Conservation (phyloP, 345 rosid species). For the Sisymbrium altissimum region DNA sequence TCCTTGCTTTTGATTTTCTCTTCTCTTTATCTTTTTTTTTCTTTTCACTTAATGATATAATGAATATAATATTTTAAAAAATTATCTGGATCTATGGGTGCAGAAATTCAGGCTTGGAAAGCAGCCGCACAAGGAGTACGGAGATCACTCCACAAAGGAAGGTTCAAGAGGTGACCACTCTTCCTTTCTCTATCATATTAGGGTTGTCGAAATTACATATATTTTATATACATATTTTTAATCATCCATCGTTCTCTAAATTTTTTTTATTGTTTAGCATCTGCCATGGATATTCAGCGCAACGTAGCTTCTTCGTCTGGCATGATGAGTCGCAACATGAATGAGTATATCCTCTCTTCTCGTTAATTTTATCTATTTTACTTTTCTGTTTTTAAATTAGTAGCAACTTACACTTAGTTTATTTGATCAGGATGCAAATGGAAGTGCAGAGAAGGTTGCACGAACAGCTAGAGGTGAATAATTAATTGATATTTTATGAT, state of each 20-base stretch:
- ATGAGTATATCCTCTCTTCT: slow-evolving; percentile 46
- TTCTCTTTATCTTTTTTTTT: slow-evolving; percentile 29
- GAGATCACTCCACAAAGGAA: slow-evolving; percentile 92
- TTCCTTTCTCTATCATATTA: slow-evolving; percentile 24
- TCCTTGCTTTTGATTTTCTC: slow-evolving; percentile 10
- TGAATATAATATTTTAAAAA: not conserved
- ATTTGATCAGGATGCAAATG: slow-evolving; percentile 94
- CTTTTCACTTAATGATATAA: slow-evolving; percentile 8
- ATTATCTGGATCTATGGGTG: slow-evolving; percentile 8
- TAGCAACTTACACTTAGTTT: slow-evolving; percentile 47
- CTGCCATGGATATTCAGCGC: slow-evolving; percentile 84
- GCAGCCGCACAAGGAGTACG: slow-evolving; percentile 98
- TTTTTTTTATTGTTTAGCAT: slow-evolving; percentile 36
- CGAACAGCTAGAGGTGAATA: slow-evolving; percentile 88
- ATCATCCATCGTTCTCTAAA: not conserved
- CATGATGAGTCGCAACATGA: slow-evolving; percentile 88
- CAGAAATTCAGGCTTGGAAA: slow-evolving; percentile 99
- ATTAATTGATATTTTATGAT: not conserved
- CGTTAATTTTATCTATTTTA: not conserved
- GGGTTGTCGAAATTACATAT: slow-evolving; percentile 23
- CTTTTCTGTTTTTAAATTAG: not conserved
- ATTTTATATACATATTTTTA: not conserved
- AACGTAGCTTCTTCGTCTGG: slow-evolving; percentile 84
- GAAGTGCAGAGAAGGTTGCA: slow-evolving; percentile 99
- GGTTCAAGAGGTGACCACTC: slow-evolving; percentile 52